Conservation (phyloP, 352 stramenopile species). For the Phytophthora brassicae region DNA sequence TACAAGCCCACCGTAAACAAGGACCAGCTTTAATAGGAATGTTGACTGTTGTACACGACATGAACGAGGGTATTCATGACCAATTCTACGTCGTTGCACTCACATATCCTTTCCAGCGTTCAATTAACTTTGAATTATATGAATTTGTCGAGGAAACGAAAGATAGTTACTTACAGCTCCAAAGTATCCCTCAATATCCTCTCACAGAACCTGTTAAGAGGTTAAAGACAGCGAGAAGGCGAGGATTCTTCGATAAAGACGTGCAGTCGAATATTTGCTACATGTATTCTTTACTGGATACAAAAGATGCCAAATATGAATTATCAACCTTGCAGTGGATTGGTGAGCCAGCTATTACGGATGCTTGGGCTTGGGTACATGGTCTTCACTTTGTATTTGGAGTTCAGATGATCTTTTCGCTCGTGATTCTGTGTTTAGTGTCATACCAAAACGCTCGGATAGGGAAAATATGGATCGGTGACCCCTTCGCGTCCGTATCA, state of each 20-base stretch:
- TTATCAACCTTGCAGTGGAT: conserved; percentile 16
- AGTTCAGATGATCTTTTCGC: conserved; percentile 23
- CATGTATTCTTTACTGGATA: conserved; percentile 18
- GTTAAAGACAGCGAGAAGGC: conserved; percentile 24
- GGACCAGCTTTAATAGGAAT: conserved; percentile 30
- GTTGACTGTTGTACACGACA: conserved; percentile 27
- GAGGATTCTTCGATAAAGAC: conserved; percentile 33
- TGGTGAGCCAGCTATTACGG: conserved; percentile 21
- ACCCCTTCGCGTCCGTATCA: conserved; percentile 39
- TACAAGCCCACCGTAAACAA: conserved; percentile 22
- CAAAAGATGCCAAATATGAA: neutral
- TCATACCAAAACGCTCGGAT: conserved; percentile 16
- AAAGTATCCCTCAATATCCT: conserved; percentile 5
- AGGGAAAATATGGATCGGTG: conserved; percentile 37
- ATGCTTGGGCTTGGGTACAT: conserved; percentile 45
- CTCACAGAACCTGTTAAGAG: conserved; percentile 26
- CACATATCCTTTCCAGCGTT: conserved; percentile 34
- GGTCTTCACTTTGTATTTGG: conserved; percentile 35
- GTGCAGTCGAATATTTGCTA: conserved; percentile 35
- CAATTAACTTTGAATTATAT: conserved; percentile 32
- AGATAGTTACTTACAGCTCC: conserved; percentile 20
- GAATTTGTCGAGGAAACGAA: conserved; percentile 21
- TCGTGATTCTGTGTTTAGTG: conserved; percentile 25
- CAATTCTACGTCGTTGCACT: conserved; percentile 30
- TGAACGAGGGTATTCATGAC: conserved; percentile 14